These are phyloP conservation scores for Paracorniculantispora psalliotae DNA, from an alignment of 2,329 filamentous ascomycete species.

Conservation along the genomic window DNA sequence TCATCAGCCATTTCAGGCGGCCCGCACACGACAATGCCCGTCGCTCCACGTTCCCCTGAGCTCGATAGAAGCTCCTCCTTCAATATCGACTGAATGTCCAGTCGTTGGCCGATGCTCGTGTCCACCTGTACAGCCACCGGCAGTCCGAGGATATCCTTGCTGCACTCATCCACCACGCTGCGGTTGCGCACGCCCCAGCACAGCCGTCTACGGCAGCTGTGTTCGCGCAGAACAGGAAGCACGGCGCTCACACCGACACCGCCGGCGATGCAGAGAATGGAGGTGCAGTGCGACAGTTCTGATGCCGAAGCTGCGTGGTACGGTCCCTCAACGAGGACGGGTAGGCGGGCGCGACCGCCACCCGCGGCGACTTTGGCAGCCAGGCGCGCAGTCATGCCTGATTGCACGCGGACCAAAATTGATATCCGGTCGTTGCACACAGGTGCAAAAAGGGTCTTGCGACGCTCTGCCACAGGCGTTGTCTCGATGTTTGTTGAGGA, in stretches of 20 bases:
- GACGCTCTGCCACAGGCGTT: background rate
- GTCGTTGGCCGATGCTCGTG: conserved; percentile 19
- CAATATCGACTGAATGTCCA: conserved; percentile 22
- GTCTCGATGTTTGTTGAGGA: background rate
- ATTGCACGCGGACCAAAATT: conserved; percentile 23
- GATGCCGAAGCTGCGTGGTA: conserved; percentile 20
- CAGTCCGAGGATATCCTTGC: conserved; percentile 16
- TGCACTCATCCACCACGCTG: conserved; percentile 17
- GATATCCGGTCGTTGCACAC: conserved; percentile 11
- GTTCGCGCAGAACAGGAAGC: conserved; percentile 21
- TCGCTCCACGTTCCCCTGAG: conserved; percentile 16
- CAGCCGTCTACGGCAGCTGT: conserved; percentile 17
- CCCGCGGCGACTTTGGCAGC: conserved; percentile 9
- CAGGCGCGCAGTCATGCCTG: conserved; percentile 22
- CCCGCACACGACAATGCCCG: conserved; percentile 26
- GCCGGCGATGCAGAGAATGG: conserved; percentile 27
- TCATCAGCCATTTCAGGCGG: conserved; percentile 27
- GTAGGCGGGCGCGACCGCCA: conserved; percentile 14
- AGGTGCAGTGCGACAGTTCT: conserved; percentile 22
- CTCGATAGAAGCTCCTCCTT: conserved; percentile 16
- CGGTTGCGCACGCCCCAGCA: conserved; percentile 24
- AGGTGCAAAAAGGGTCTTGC: background rate
- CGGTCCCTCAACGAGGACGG: conserved; percentile 26
- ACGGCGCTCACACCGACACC: conserved; percentile 29
- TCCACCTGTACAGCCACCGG: conserved; percentile 18